A percentile compares a stretch with the other conserved stretches of the same genome.
These are phyloP conservation scores for Aspergillus sp. DNA, from an alignment of 2,329 filamentous ascomycete species.

Conservation along the genomic window DNA sequence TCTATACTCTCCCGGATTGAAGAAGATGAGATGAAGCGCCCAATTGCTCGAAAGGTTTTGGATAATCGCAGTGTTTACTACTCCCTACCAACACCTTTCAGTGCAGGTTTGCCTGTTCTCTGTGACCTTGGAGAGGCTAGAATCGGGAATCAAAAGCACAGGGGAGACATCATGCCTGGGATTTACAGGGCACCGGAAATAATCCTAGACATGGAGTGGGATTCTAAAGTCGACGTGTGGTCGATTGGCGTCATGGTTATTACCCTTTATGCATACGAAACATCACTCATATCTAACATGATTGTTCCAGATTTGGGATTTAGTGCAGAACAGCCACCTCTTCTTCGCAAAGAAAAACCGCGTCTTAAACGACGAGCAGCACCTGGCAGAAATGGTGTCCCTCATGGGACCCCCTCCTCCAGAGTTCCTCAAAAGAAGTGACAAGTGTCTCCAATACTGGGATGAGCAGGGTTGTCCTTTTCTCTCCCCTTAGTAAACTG, in stretches of 20 bases:
- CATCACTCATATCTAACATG: too few relatives aligned
- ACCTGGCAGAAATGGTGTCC: constrained; percentile 18
- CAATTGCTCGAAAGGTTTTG: constrained; percentile 24
- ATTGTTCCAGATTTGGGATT: constrained; percentile 10
- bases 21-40: constrained; percentile 19
- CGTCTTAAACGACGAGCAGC: constrained; percentile 11
- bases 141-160: constrained; percentile 9
- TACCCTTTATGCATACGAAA: not conserved
- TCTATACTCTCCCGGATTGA: constrained; percentile 22
- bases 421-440: constrained; percentile 9
- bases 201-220: constrained; percentile 27
- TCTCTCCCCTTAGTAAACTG: not conserved
- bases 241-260: constrained; percentile 23
- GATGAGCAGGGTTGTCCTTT: constrained; percentile 7
- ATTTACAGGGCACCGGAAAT: constrained; percentile 27
- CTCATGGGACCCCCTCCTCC: constrained; percentile 15
- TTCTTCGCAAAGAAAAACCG: constrained; percentile 11
- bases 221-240: constrained; percentile 27
- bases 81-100: constrained; percentile 16
- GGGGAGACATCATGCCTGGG: constrained; percentile 21
- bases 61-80: constrained; percentile 23
- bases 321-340: constrained; percentile 8
- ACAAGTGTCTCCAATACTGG: constrained; percentile 8
- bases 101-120: constrained; percentile 16
- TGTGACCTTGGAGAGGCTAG: constrained; percentile 25